phyloP scores from a whole-genome alignment of 441 rosid genomes.

The Gossypium davidsonii region DNA sequence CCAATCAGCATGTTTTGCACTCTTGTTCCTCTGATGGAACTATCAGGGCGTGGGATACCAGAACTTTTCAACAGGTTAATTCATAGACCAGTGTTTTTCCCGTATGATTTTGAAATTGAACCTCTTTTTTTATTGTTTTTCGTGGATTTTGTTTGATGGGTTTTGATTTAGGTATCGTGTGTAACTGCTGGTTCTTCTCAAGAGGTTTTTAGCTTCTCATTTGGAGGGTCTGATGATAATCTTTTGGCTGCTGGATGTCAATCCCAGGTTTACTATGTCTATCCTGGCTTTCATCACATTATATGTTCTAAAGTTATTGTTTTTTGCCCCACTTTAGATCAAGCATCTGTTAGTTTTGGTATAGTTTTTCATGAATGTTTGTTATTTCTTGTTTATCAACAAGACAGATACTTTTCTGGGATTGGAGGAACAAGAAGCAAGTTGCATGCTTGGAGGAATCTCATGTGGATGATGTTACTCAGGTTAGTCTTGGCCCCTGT shows the following conservation, averaged over 20 bases:
- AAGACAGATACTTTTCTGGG: conserved; percentile 81
- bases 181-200: conserved; percentile 41
- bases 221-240: conserved; percentile 60
- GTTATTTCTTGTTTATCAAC: conserved; percentile 5
- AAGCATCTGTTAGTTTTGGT: not conserved
- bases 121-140: not conserved
- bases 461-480: conserved; percentile 83
- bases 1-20: conserved; percentile 56
- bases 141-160: not conserved
- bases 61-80: conserved; percentile 60
- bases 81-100: not conserved
- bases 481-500: conserved; percentile 37
- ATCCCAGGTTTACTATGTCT: conserved; percentile 52
- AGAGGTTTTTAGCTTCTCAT: conserved; percentile 74
- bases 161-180: conserved; percentile 54
- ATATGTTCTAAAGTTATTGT: not conserved
- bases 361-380: not conserved
- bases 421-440: conserved; percentile 89
- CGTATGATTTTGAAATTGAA: not conserved
- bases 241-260: conserved; percentile 82
- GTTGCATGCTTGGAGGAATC: conserved; percentile 90
- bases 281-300: not conserved
- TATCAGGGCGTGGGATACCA: conserved; percentile 81
- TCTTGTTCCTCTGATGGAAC: conserved; percentile 87
- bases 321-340: not conserved